Evolutionary conservation across 1,139 yeast genomes (phyloP).

Genomic region (Saccharomycopsis hybrid): DNA sequence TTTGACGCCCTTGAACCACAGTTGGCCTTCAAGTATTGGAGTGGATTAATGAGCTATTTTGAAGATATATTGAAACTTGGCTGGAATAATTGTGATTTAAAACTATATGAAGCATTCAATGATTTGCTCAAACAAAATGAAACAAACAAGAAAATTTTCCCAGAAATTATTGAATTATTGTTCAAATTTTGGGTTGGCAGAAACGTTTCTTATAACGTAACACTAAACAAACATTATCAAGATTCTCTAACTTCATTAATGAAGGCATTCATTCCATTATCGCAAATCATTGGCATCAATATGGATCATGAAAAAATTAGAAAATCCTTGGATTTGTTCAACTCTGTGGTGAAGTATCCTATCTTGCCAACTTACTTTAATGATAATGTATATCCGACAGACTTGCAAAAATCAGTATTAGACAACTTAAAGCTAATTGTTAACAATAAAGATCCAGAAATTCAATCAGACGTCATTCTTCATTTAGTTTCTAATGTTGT

Average conservation of each 20-base stretch:
- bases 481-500: conserved; percentile 48
- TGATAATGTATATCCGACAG: conserved; percentile 47
- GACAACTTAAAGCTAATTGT: conserved; percentile 37
- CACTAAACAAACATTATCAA: conserved; percentile 45
- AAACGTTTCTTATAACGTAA: conserved; percentile 52
- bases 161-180: conserved; percentile 35
- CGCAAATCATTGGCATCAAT: conserved; percentile 29
- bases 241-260: conserved; percentile 49
- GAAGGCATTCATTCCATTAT: conserved; percentile 43
- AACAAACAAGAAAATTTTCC: conserved; percentile 27
- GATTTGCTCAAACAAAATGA: conserved; percentile 34
- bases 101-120: conserved; percentile 46
- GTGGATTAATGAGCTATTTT: conserved; percentile 44
- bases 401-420: conserved; percentile 47
- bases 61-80: conserved; percentile 33
- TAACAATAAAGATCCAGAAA: conserved; percentile 29
- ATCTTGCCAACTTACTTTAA: conserved; percentile 43
- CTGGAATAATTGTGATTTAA: conserved; percentile 43
- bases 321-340: conserved; percentile 41
- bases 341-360: conserved; percentile 62
- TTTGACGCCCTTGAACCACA: conserved; percentile 27
- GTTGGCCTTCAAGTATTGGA: conserved; percentile 39
- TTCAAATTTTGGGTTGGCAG: conserved; percentile 62
- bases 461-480: conserved; percentile 42
- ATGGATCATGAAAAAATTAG: conserved; percentile 34